Percentiles rank a stretch among this genome's conserved stretches.
Conservation (phyloP, 1,284 basidiomycete genomes). For the Ustilago esculenta region DNA sequence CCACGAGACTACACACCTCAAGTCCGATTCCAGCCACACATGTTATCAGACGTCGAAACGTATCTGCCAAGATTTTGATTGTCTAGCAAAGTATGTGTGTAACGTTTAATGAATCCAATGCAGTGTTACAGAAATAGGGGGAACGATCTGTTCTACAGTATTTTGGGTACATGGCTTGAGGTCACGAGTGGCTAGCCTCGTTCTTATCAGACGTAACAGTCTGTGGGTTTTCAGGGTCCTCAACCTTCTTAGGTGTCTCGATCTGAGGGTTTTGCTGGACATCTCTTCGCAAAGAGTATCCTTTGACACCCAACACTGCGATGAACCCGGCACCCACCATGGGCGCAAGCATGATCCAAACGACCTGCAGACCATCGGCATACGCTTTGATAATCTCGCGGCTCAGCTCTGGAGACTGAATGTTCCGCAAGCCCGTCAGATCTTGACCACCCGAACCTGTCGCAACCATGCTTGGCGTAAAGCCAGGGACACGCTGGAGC, state of each 20-base stretch:
- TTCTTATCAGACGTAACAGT: neutral
- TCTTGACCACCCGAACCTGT: conserved; percentile 39
- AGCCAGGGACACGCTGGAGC: conserved; percentile 27
- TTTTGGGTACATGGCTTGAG: too few species aligned
- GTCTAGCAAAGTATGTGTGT: too few species aligned
- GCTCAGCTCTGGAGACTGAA: conserved; percentile 64
- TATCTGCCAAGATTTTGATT: too few species aligned
- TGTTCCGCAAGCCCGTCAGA: conserved; percentile 29
- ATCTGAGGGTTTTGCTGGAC: conserved; percentile 23
- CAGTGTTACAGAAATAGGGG: too few species aligned
- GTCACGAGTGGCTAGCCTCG: too few species aligned
- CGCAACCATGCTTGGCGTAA: conserved; percentile 11
- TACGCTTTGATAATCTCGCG: conserved; percentile 76
- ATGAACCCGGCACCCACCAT: conserved; percentile 63
- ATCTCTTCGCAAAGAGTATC: conserved; percentile 42
- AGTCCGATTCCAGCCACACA: too few species aligned
- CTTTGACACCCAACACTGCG: conserved; percentile 48
- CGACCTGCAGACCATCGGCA: conserved; percentile 74
- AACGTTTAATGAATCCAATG: too few species aligned
- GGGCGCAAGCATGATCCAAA: conserved; percentile 75
- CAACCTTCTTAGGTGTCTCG: conserved; percentile 14
- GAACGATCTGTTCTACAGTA: too few species aligned
- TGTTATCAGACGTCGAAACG: too few species aligned
- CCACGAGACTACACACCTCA: neutral
- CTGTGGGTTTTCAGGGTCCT: conserved; percentile 21